Evolutionary conservation across 2,329 filamentous ascomycete species (phyloP).

Genomic region (Fusarium incarnatum): DNA sequence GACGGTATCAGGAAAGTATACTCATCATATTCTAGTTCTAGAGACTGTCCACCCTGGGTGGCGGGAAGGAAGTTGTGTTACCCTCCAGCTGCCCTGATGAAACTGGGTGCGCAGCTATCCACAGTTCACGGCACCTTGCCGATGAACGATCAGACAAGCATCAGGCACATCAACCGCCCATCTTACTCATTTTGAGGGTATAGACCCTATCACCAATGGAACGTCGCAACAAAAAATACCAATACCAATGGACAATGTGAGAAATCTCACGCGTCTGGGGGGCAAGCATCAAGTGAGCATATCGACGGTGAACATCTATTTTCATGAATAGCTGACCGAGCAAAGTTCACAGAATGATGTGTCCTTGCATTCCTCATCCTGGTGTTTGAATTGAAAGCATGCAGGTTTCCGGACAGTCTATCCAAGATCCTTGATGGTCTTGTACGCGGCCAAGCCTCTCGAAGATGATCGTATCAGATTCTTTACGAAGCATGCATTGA

Average conservation of each 20-base stretch:
- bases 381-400: constrained; percentile 13
- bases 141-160: constrained; percentile 11
- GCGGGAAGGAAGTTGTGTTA: constrained; percentile 32
- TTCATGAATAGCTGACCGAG: neutral
- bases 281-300: neutral
- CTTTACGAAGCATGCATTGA: constrained; percentile 8
- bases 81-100: constrained; percentile 32
- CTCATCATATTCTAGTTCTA: neutral
- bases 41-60: constrained; percentile 13
- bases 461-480: constrained; percentile 4
- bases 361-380: constrained; percentile 6
- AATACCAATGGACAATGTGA: neutral
- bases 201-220: constrained; percentile 6
- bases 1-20: neutral
- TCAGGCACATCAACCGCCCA: neutral
- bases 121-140: constrained; percentile 36
- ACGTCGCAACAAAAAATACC: constrained; percentile 11
- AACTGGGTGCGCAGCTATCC: constrained; percentile 35
- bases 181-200: neutral
- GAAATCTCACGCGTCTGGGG: neutral
- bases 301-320: neutral
- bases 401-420: constrained; percentile 31
- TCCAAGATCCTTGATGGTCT: constrained; percentile 17
- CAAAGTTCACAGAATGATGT: constrained; percentile 22
- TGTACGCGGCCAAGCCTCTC: constrained; percentile 7